phyloP scores from a whole-genome alignment of 805 yeast genomes.

The Barnettozyma californica region DNA sequence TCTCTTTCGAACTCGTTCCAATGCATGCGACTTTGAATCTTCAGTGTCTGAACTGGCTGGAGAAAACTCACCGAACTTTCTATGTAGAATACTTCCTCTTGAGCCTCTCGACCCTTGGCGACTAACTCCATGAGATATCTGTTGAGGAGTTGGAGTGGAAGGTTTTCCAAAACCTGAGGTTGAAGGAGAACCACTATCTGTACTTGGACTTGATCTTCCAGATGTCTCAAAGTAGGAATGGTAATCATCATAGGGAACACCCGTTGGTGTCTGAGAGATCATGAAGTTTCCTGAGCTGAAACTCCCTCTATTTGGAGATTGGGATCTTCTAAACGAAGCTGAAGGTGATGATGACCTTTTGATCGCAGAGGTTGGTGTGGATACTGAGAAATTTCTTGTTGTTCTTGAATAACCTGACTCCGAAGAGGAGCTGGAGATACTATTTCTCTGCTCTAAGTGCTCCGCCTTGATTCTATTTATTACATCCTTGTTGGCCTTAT shows the following conservation, averaged over 20 bases:
- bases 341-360: conserved; percentile 45
- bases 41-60: conserved; percentile 65
- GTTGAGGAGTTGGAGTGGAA: conserved; percentile 17
- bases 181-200: conserved; percentile 26
- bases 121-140: conserved; percentile 1
- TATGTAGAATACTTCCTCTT: conserved; percentile 19
- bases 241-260: conserved; percentile 27
- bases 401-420: conserved; percentile 24
- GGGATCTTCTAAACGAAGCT: conserved; percentile 24
- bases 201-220: conserved; percentile 31
- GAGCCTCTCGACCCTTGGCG: conserved; percentile 15
- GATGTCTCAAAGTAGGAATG: conserved; percentile 21
- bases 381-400: conserved; percentile 26
- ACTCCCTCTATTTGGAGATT: conserved; percentile 28
- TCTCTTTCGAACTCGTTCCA: conserved; percentile 47
- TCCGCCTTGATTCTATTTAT: conserved; percentile 83
- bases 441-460: conserved; percentile 46
- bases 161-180: conserved; percentile 17
- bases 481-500: conserved; percentile 89
- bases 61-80: conserved; percentile 32
- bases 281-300: conserved; percentile 12
- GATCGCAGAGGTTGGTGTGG: conserved; percentile 32
- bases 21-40: conserved; percentile 45
- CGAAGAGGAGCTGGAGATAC: conserved; percentile 34
- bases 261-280: conserved; percentile 16